phyloP scores from a whole-genome alignment of 2,329 filamentous ascomycete genomes.

The Penicillium olsonii region DNA sequence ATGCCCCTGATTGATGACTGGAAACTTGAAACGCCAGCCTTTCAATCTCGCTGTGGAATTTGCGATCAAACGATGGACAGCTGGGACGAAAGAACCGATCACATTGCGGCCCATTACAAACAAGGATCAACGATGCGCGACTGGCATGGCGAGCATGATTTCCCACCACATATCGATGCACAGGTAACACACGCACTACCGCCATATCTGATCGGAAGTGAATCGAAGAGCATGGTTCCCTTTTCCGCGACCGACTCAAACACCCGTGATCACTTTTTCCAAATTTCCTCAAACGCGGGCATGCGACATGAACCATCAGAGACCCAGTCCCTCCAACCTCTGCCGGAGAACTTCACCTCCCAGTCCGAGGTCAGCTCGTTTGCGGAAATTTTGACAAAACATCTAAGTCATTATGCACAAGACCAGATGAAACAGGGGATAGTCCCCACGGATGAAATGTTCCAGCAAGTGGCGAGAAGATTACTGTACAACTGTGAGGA shows the following conservation, averaged over 20 bases:
- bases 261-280: slow-evolving; percentile 19
- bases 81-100: slow-evolving; percentile 55
- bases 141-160: slow-evolving; percentile 56
- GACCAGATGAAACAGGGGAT: slow-evolving; percentile 24
- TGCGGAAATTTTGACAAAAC: slow-evolving; percentile 1
- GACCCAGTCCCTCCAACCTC: neutral
- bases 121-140: slow-evolving; percentile 52
- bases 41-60: slow-evolving; percentile 55
- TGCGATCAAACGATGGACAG: slow-evolving; percentile 49
- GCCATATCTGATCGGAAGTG: slow-evolving; percentile 23
- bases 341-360: neutral
- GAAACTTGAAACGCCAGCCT: slow-evolving; percentile 39
- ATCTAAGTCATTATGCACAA: slow-evolving; percentile 20
- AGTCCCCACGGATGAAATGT: slow-evolving; percentile 50
- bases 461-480: slow-evolving; percentile 50
- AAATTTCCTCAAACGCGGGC: slow-evolving; percentile 15
- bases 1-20: slow-evolving; percentile 21
- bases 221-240: slow-evolving; percentile 20
- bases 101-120: slow-evolving; percentile 55
- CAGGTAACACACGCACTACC: slow-evolving; percentile 19
- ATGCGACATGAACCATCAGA: neutral
- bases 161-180: slow-evolving; percentile 27
- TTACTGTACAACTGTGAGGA: slow-evolving; percentile 54
- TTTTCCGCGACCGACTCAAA: slow-evolving; percentile 20
- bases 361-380: slow-evolving; percentile 1